Evolutionary conservation across 2,329 filamentous ascomycete species (phyloP).

Genomic region (Fusarium sp.): DNA sequence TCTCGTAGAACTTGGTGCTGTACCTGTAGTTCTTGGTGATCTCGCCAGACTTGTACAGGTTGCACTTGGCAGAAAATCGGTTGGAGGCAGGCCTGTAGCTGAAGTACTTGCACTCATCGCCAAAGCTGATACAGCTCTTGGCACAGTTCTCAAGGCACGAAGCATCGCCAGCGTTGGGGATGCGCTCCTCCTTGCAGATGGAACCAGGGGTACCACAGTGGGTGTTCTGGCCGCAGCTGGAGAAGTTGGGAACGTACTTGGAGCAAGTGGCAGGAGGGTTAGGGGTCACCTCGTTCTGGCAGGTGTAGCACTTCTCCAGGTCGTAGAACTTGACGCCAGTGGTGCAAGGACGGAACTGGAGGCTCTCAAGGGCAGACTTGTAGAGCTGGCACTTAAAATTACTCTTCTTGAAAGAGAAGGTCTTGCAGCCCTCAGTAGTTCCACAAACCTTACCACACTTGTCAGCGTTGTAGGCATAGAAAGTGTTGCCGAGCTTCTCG

Average conservation of each 20-base stretch:
- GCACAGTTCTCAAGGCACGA: conserved; percentile 32
- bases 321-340: conserved; percentile 33
- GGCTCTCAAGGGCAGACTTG: not conserved
- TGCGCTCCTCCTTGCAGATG: conserved; percentile 20
- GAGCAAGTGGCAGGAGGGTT: conserved; percentile 19
- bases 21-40: conserved; percentile 1
- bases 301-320: conserved; percentile 18
- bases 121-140: conserved; percentile 33
- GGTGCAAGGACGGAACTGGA: conserved; percentile 11
- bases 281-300: conserved; percentile 5
- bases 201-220: conserved; percentile 20
- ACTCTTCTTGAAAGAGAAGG: conserved; percentile 16
- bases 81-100: conserved; percentile 11
- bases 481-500: conserved; percentile 11
- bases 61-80: conserved; percentile 22
- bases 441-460: conserved; percentile 18
- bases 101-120: conserved; percentile 23
- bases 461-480: not conserved
- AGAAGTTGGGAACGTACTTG: conserved; percentile 25
- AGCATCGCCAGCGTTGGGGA: conserved; percentile 5
- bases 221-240: conserved; percentile 10
- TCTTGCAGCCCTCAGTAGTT: conserved; percentile 12
- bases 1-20: conserved; percentile 32
- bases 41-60: conserved; percentile 25
- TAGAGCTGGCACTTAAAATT: conserved; percentile 19